phyloP scores from a whole-genome alignment of 1,139 yeast species.

The Dujonia santamariae region DNA sequence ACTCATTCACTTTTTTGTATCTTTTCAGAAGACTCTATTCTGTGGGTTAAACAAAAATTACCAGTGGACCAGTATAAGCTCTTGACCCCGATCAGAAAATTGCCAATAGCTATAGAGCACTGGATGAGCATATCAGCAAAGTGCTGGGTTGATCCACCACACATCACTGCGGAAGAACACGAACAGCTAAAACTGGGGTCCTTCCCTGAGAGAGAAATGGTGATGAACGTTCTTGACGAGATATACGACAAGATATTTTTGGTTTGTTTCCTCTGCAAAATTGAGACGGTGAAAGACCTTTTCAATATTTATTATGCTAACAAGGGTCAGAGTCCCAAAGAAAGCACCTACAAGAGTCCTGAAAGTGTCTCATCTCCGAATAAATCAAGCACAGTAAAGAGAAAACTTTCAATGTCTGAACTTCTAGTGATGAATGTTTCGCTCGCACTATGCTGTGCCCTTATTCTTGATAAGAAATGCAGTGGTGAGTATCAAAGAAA shows the following conservation, averaged over 20 bases:
- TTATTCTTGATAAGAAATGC: constrained; percentile 7
- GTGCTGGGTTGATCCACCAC: constrained; percentile 21
- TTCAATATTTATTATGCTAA: constrained; percentile 20
- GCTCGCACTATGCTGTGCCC: constrained; percentile 9
- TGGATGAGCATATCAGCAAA: constrained; percentile 14
- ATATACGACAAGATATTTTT: constrained; percentile 12
- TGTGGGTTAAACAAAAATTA: constrained; percentile 16
- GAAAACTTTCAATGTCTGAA: constrained; percentile 9
- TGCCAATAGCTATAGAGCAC: constrained; percentile 17
- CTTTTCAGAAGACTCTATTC: constrained; percentile 19
- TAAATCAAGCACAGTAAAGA: too few species aligned
- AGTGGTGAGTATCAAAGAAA: too few species aligned
- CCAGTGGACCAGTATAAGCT: constrained; percentile 14
- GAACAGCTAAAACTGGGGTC: background rate
- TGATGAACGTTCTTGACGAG: constrained; percentile 3
- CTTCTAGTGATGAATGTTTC: constrained; percentile 13
- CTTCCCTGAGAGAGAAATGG: constrained; percentile 4
- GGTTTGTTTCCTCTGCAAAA: constrained; percentile 16
- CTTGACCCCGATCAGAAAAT: constrained; percentile 18
- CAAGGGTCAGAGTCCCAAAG: background rate
- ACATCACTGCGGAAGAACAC: background rate
- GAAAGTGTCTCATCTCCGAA: background rate
- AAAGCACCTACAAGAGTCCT: background rate
- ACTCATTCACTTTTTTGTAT: constrained; percentile 21
- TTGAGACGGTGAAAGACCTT: constrained; percentile 15